These are phyloP conservation scores for Quercus dentata DNA, from an alignment of 306 rosid species.

Conservation along the genomic window DNA sequence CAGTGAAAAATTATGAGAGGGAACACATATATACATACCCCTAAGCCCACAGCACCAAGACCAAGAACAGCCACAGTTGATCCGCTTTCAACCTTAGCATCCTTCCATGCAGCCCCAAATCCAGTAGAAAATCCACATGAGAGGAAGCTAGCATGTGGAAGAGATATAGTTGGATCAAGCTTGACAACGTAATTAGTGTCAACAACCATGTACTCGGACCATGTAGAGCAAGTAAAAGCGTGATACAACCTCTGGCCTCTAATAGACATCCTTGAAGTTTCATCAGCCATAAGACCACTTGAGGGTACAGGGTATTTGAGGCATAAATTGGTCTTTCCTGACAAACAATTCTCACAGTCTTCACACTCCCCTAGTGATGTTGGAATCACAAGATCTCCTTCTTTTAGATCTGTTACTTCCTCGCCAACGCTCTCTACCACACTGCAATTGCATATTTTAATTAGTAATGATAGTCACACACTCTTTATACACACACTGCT, in stretches of 20 bases:
- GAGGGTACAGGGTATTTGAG: slow-evolving; percentile 15
- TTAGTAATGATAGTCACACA: background rate
- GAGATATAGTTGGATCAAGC: slow-evolving; percentile 8
- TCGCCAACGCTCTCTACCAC: slow-evolving; percentile 36
- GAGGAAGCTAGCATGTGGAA: slow-evolving; percentile 30
- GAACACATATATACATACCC: slow-evolving; percentile 5
- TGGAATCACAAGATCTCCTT: slow-evolving; percentile 38
- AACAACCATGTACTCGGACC: slow-evolving; percentile 34
- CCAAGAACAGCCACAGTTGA: slow-evolving; percentile 34
- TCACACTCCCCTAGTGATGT: slow-evolving; percentile 23
- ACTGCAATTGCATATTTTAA: slow-evolving; percentile 12
- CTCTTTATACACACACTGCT: too few species aligned
- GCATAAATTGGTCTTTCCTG: slow-evolving; percentile 24
- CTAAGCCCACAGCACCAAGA: slow-evolving; percentile 44
- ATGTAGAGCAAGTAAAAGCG: slow-evolving; percentile 21
- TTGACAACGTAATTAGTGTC: slow-evolving; percentile 18
- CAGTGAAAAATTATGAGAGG: too few species aligned
- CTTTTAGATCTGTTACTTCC: slow-evolving; percentile 12
- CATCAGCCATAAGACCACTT: slow-evolving; percentile 19
- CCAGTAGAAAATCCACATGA: slow-evolving; percentile 43
- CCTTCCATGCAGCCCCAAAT: slow-evolving; percentile 41
- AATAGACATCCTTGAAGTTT: slow-evolving; percentile 21
- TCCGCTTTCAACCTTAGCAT: slow-evolving; percentile 16
- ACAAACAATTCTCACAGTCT: slow-evolving; percentile 32
- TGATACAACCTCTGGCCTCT: slow-evolving; percentile 27